phyloP scores from a whole-genome alignment of 176 grass and related monocot genomes.

The Hyparrhenia diplandra region DNA sequence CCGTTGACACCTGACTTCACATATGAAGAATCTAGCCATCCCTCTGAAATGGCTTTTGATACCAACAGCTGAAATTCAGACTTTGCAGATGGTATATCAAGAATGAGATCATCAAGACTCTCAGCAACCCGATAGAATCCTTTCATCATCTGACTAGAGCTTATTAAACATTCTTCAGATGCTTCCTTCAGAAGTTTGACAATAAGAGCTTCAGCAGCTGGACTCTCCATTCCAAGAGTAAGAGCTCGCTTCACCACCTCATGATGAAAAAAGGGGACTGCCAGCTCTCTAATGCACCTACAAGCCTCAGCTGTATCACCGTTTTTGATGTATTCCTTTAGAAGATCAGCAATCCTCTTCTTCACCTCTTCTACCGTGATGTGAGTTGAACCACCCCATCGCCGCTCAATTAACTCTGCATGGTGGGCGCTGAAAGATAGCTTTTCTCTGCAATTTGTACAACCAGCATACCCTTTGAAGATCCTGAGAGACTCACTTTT shows the following conservation, averaged over 20 bases:
- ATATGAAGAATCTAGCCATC: slow-evolving; percentile 75
- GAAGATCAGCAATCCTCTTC: slow-evolving; percentile 71
- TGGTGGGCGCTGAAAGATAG: slow-evolving; percentile 94
- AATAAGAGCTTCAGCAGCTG: slow-evolving; percentile 57
- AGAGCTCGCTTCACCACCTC: slow-evolving; percentile 88
- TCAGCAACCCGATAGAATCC: slow-evolving; percentile 71
- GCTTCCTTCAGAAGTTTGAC: slow-evolving; percentile 81
- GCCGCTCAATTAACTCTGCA: slow-evolving; percentile 79
- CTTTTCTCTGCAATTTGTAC: slow-evolving; percentile 90
- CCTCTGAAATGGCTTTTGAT: slow-evolving; percentile 68
- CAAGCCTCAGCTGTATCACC: slow-evolving; percentile 77
- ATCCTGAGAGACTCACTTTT: slow-evolving; percentile 59
- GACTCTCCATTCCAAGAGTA: slow-evolving; percentile 86
- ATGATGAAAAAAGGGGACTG: slow-evolving; percentile 94
- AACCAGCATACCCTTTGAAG: slow-evolving; percentile 76
- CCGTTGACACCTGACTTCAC: slow-evolving; percentile 40
- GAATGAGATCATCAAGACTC: slow-evolving; percentile 85
- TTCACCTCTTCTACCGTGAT: slow-evolving; percentile 82
- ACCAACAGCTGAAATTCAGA: slow-evolving; percentile 55
- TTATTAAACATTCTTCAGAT: slow-evolving; percentile 77
- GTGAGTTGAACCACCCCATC: slow-evolving; percentile 76
- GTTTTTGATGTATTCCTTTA: slow-evolving; percentile 90
- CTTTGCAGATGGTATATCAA: slow-evolving; percentile 90
- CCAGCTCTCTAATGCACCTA: slow-evolving; percentile 91
- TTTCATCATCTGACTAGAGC: slow-evolving; percentile 92